These are phyloP conservation scores for Trametes versicolor DNA, from an alignment of 1,284 basidiomycete genomes.

Conservation along the genomic window DNA sequence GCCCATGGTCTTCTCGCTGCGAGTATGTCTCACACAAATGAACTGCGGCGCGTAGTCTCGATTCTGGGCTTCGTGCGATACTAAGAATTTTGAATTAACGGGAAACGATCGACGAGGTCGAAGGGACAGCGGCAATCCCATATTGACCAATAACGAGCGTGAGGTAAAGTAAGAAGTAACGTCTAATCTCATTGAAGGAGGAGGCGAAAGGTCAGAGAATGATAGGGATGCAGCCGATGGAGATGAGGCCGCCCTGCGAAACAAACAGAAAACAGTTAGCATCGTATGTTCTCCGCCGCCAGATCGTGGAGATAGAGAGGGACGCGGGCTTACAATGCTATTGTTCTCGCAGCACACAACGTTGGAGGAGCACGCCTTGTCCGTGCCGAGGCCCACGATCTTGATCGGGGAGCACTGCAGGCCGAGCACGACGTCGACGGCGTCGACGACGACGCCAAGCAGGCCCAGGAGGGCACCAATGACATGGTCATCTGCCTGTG, in stretches of 20 bases:
- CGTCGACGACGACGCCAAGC: conserved; percentile 34
- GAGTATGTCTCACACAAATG: neutral
- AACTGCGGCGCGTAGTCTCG: neutral
- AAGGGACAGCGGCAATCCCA: neutral
- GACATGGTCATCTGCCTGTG: conserved; percentile 26
- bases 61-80: neutral
- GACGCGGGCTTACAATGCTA: conserved; percentile 21
- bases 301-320: neutral
- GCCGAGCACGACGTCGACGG: conserved; percentile 33
- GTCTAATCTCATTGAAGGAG: neutral
- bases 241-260: conserved; percentile 33
- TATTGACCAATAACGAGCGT: neutral
- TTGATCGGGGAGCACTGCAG: conserved; percentile 36
- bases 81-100: neutral
- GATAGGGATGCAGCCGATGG: conserved; percentile 35
- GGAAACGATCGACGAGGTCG: neutral
- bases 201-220: conserved; percentile 16
- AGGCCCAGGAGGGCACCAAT: conserved; percentile 28
- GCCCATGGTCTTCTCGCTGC: neutral
- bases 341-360: conserved; percentile 41
- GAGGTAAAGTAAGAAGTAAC: neutral
- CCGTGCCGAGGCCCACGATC: conserved; percentile 32
- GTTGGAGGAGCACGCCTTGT: conserved; percentile 29
- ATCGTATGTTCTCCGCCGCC: neutral
- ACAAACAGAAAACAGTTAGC: neutral